phyloP scores from a whole-genome alignment of 2,329 filamentous ascomycete genomes.

The Trichoderma aggressivum region DNA sequence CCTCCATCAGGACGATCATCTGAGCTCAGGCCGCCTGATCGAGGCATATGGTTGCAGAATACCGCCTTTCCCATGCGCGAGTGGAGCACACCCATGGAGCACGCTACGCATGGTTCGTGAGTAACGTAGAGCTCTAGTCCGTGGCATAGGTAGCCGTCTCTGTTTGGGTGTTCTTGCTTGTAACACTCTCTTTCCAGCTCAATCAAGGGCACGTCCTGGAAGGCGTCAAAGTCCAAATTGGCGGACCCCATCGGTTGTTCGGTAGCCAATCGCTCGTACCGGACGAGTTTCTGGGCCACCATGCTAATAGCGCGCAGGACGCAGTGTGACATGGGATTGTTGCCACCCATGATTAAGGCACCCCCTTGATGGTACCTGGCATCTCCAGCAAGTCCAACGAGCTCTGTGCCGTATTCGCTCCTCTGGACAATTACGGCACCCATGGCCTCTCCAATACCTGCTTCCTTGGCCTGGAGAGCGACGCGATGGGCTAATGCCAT shows the following conservation, averaged over 20 bases:
- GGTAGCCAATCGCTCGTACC: slow-evolving; percentile 48
- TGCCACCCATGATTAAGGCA: slow-evolving; percentile 45
- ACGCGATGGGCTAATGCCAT: slow-evolving; percentile 64
- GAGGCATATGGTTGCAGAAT: slow-evolving; percentile 73
- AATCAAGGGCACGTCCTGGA: slow-evolving; percentile 67
- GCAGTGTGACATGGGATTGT: slow-evolving; percentile 75
- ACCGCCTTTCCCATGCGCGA: slow-evolving; percentile 86
- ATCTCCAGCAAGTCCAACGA: slow-evolving; percentile 74
- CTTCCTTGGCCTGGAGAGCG: slow-evolving; percentile 55
- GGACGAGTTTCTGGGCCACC: slow-evolving; percentile 66
- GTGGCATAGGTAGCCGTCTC: slow-evolving; percentile 88
- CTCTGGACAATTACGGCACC: slow-evolving; percentile 75
- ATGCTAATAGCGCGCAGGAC: slow-evolving; percentile 78
- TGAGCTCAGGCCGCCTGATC: slow-evolving; percentile 78
- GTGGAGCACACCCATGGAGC: slow-evolving; percentile 92
- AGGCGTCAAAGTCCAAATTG: slow-evolving; percentile 57
- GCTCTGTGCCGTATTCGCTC: slow-evolving; percentile 46
- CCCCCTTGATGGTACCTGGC: slow-evolving; percentile 63
- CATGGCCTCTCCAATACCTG: slow-evolving; percentile 63
- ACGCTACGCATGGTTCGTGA: slow-evolving; percentile 95
- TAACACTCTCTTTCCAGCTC: slow-evolving; percentile 62
- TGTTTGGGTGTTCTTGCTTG: slow-evolving; percentile 59
- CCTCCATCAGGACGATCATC: slow-evolving; percentile 61
- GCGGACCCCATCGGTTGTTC: slow-evolving; percentile 35
- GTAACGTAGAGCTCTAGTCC: slow-evolving; percentile 91